A percentile compares a stretch with the other conserved stretches of the same genome.
phyloP scores from a whole-genome alignment of 768 basidiomycete species.

The Mycena vulgaris region DNA sequence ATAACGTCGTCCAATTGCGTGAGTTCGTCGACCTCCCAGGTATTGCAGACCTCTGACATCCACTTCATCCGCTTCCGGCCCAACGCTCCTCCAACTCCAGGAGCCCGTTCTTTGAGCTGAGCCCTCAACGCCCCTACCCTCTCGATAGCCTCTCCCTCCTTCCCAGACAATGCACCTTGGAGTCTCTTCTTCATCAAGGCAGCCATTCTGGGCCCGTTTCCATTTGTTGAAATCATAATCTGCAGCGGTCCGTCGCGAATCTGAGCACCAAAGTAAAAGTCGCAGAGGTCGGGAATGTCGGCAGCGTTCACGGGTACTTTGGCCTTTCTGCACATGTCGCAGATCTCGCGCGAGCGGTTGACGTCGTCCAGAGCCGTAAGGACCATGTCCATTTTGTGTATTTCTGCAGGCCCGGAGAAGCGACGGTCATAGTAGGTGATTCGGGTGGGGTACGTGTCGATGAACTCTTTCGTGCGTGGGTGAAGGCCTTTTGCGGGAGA shows the following conservation, averaged over 20 bases:
- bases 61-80: conserved; percentile 90
- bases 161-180: conserved; percentile 75
- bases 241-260: conserved; percentile 93
- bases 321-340: conserved; percentile 72
- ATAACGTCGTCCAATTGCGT: conserved; percentile 74
- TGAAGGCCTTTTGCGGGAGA: conserved; percentile 79
- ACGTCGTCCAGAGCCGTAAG: conserved; percentile 94
- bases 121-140: conserved; percentile 83
- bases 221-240: conserved; percentile 96
- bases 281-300: conserved; percentile 95
- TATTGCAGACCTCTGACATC: conserved; percentile 91
- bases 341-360: conserved; percentile 80
- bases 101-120: conserved; percentile 83
- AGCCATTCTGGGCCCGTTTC: conserved; percentile 92
- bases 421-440: conserved; percentile 82
- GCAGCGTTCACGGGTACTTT: conserved; percentile 95
- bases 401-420: conserved; percentile 77
- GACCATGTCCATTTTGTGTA: conserved; percentile 85
- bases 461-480: conserved; percentile 67
- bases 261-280: conserved; percentile 98
- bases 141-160: conserved; percentile 84
- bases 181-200: conserved; percentile 83
- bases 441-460: conserved; percentile 62
- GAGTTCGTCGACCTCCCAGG: conserved; percentile 90
- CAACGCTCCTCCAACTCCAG: conserved; percentile 84